Evolutionary conservation across 176 grass and related monocot species (phyloP), one percentile per base, ranked within the genome.

Genomic region (Stipa capillata): DNA sequence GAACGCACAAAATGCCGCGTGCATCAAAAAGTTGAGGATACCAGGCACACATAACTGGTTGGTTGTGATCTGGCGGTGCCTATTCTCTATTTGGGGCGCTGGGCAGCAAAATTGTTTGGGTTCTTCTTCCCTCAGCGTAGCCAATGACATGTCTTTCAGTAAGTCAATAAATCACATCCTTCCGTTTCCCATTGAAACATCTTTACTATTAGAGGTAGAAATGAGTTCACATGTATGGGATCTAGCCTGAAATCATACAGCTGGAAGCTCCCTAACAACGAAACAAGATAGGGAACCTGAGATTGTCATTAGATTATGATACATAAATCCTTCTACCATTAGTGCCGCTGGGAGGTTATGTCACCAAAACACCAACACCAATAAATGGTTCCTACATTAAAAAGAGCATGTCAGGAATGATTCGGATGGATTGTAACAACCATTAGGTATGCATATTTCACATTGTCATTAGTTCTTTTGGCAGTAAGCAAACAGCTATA

Each of bases 371-470:
- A 69, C 29, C 62, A 76, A 47, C 0, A 64, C 37, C 35, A 39
- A 58, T 17, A 74, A 36, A 80, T 33, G 2, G 36, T 74, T 51
- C 76, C 77, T 89, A 76, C 62, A 76, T 8, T 63, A 27, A 1
- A 64, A 81, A 55, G 11, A 70, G 42, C n/a, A 21, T 45, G 34
- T 42, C 43, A 75, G 36, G 2, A 78, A 23, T 72, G n/a, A 58
- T 60, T n/a, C n/a, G 7, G 8, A 48, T 62, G 23, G 59, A 84
- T 34, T 2, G 1, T 64, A 41, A 48, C 25, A 29, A 14, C 7
- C 21, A 45, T 32, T 73, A 71, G 31, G 32, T 57, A 69, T 61
- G 42, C 11, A 71, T 21, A 47, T 24, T 65, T 73, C 57, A 64
- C 20, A 29, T 51, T 23, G 18, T 12, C 33, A 61, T 9, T 3